phyloP scores from a whole-genome alignment of 192 early-diverging fungal genomes.

The Geranomyces variabilis region DNA sequence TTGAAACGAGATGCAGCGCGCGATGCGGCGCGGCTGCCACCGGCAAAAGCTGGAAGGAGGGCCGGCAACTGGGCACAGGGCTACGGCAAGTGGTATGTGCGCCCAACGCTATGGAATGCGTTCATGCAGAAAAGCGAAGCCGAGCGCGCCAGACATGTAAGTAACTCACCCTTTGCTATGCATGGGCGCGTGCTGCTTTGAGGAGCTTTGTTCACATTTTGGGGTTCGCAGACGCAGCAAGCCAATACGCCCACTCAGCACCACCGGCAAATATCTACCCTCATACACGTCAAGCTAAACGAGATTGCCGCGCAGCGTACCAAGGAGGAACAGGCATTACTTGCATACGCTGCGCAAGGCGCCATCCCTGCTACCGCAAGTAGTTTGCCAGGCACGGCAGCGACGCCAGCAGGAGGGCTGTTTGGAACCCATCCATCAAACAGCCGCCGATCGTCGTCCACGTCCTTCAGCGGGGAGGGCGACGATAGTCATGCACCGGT shows the following conservation, averaged over 20 bases:
- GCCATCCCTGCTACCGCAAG: not conserved
- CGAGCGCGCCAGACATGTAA: conserved; percentile 12
- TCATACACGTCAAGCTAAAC: conserved; percentile 8
- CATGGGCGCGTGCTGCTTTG: no score
- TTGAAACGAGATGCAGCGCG: no score
- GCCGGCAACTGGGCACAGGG: not conserved
- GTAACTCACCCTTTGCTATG: no score
- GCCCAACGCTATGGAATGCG: conserved; percentile 43
- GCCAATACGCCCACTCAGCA: not conserved
- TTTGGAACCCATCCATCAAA: no score
- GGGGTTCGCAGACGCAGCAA: conserved; percentile 6
- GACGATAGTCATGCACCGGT: no score
- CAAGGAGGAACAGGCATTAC: conserved; percentile 1
- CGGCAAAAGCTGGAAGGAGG: no score
- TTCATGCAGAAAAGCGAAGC: conserved; percentile 37
- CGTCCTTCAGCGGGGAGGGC: no score
- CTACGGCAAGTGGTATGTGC: conserved; percentile 49
- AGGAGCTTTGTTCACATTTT: no score
- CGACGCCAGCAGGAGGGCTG: no score
- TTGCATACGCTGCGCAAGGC: not conserved
- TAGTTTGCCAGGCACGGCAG: not conserved
- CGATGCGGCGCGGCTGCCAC: no score
- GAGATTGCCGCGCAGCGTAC: conserved; percentile 2
- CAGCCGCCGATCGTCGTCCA: no score
- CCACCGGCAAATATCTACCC: conserved; percentile 5